A percentile compares a stretch with the other conserved stretches of the same genome.
Evolutionary conservation across 2,329 filamentous ascomycete genomes (phyloP).

Genomic region (Scedosporium apiospermum): DNA sequence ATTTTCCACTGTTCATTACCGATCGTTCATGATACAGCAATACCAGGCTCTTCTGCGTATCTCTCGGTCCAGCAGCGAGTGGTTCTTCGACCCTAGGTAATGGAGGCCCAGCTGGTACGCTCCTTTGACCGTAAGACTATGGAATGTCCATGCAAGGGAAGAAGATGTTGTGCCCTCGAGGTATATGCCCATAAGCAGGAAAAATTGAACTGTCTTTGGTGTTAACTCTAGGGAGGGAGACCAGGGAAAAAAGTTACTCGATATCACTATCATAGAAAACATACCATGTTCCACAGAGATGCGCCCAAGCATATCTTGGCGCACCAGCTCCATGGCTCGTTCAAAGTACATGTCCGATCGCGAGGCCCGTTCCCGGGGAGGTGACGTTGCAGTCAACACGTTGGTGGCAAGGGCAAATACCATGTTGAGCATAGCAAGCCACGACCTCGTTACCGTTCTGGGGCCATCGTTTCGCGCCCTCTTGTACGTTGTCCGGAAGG

Average conservation of each 20-base stretch:
- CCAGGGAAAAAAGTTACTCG: not conserved
- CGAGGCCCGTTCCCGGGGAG: not conserved
- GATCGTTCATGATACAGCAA: not conserved
- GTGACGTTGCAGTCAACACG: conserved; percentile 1
- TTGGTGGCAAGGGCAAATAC: not conserved
- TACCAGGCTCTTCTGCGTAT: conserved; percentile 1
- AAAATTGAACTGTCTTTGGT: not conserved
- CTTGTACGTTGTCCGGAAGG: not conserved
- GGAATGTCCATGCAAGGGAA: conserved; percentile 1
- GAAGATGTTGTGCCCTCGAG: not conserved
- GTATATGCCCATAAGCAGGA: not conserved
- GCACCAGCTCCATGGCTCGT: not conserved
- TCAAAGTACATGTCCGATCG: not conserved
- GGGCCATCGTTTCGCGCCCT: not conserved
- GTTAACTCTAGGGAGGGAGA: not conserved
- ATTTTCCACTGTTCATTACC: not conserved
- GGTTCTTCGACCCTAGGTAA: not conserved
- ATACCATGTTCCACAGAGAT: not conserved
- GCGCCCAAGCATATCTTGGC: not conserved
- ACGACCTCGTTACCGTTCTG: not conserved
- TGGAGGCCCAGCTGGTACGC: not conserved
- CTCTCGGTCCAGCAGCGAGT: not conserved
- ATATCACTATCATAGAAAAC: not conserved
- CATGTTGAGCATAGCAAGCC: conserved; percentile 2
- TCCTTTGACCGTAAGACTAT: not conserved